Evolutionary conservation across 2,329 filamentous ascomycete genomes (phyloP), one percentile per base, ranked within the genome.

Genomic region (Penicillium sp.): DNA sequence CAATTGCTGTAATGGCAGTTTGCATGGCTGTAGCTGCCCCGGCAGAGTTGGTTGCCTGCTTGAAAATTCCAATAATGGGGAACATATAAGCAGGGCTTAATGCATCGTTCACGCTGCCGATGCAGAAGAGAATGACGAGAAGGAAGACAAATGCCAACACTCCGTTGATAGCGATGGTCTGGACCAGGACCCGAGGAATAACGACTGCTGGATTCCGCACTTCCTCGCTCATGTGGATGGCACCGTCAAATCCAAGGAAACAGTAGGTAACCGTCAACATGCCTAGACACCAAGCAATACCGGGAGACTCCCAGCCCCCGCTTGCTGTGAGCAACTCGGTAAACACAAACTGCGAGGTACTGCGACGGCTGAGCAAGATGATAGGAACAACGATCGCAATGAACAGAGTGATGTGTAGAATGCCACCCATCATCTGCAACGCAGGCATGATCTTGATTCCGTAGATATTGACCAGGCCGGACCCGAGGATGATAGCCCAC

Each of bases 161-260:
- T 3, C 75, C 78, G 50, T 82, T 82, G n/a, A 80, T 75, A 30
- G 78, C 71, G 24, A 79, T 73, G 1, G 80, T 77, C 68, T 80
- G 80, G 47, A 83, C 72, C 56, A 82, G 77, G n/a, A 78, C 79
- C 17, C 76, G 75, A 0, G 82, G 82, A 1, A 84, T 78, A 1
- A 80, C 79, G 17, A 79, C 75, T 54, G 81, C 80, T 2, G 82
- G 77, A 57, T 81, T 74, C 5, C 75, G 73, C 6, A 80, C 79
- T 66, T 82, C 79, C 65, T 82, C 79, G 26, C 78, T 79, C 78
- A 83, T 81, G 59, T 84, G 82, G 0, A 84, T 74, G 13, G 79
- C 78, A 10, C 80, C 77, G 50, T 84, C 82, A 54, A 82, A 82
- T 12, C 81, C 74, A 1, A 68, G 61, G 30, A 76, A 73, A 30